These are phyloP conservation scores for Erythrophleum ivorense DNA, from an alignment of 331 rosid species.

Conservation along the genomic window DNA sequence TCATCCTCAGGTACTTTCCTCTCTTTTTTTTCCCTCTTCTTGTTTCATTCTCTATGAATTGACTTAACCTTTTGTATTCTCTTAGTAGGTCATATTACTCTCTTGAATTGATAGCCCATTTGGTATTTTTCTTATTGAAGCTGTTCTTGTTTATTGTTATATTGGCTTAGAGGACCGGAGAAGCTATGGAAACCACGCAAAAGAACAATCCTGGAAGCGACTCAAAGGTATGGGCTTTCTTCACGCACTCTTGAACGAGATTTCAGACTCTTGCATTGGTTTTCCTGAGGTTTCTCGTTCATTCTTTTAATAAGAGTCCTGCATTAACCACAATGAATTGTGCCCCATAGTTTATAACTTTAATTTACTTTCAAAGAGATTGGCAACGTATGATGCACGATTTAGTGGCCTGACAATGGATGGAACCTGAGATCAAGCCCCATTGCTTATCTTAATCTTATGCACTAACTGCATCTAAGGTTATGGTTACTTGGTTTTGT, in stretches of 20 bases:
- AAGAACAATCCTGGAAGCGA: conserved; percentile 42
- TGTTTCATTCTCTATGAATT: conserved; percentile 16
- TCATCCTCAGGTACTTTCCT: conserved; percentile 57
- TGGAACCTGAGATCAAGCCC: conserved; percentile 20
- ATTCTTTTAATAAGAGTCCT: background rate
- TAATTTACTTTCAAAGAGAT: background rate
- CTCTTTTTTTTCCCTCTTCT: background rate
- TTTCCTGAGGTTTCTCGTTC: conserved; percentile 9
- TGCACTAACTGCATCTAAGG: background rate
- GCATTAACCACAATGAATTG: conserved; percentile 24
- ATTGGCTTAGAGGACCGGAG: conserved; percentile 52
- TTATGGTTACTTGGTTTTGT: conserved; percentile 31
- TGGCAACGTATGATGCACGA: conserved; percentile 4
- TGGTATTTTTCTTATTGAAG: conserved; percentile 34
- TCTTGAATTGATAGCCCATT: conserved; percentile 18
- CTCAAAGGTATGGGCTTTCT: conserved; percentile 45
- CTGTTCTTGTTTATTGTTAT: conserved; percentile 35
- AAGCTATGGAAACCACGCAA: conserved; percentile 55
- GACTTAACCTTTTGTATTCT: conserved; percentile 21
- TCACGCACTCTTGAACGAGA: background rate
- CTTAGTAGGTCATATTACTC: conserved; percentile 5
- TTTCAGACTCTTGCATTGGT: conserved; percentile 29
- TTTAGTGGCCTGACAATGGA: background rate
- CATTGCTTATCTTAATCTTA: conserved; percentile 15
- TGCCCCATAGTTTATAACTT: background rate